Evolutionary conservation across 1,139 yeast species (phyloP), one percentile per base, ranked within the genome.

Genomic region (Chernovozyma aurita): DNA sequence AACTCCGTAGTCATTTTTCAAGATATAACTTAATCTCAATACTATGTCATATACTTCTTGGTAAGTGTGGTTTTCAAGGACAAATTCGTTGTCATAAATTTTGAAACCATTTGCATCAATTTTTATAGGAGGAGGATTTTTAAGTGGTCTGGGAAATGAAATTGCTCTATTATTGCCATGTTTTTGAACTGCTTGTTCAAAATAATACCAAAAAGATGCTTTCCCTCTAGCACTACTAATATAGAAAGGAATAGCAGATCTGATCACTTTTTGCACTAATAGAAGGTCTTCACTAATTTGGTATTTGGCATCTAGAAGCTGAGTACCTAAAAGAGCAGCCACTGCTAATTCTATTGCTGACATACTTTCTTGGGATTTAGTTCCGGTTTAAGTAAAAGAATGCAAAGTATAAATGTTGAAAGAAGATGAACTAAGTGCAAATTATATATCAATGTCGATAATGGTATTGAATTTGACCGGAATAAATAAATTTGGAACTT

Each of bases 181-280:
- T 41, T 62, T 59, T 25, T 50, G 42, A 2, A 68, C 87, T 7
- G 74, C 58, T 28, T 61, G 50, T 47, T 80, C 88, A 47, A 84
- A 78, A 20, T 62, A 48, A 52, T 82, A 80, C 87, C 90, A 84
- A 50, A 69, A 77, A 49, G 80, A 80, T 37, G 80, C 78, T 42
- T 63, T 66, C 14, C 76, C 76, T 30, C 70, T 56, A 34, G 61
- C 53, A 31, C 71, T 62, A 30, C 61, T 57, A 53, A 65, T 59
- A 14, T 71, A 50, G 47, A 70, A 80, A 2, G 71, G 70, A 7
- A 70, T 41, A 2, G 75, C 69, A 21, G 59, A 53, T 20, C 59
- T 52, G 11, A 73, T 40, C 20, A 75, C 67, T 38, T 65, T 66
- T 14, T 70, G 71, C 11, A 62, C 61, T 26, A 80, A 61, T 28